Evolutionary conservation across 139 green algal genomes (phyloP).

Genomic region (Coccomyxa sp.): DNA sequence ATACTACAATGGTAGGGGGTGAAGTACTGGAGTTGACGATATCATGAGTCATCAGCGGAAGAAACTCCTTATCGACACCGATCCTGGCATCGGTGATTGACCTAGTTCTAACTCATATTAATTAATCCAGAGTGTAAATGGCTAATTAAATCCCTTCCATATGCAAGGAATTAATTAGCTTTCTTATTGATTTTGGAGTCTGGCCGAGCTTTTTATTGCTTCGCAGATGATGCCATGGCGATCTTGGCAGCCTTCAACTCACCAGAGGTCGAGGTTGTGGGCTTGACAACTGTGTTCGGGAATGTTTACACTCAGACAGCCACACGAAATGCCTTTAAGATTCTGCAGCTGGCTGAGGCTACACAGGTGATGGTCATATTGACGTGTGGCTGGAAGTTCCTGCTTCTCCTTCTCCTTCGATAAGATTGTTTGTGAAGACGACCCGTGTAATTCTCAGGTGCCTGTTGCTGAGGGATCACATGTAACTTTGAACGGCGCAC

Average conservation of each 20-base stretch:
- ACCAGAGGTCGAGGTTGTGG: conserved; percentile 69
- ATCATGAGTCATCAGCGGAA: background rate
- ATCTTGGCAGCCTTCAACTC: conserved; percentile 71
- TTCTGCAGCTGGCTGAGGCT: conserved; percentile 45
- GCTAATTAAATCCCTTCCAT: no score
- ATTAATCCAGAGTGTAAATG: no score
- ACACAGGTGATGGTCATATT: conserved; percentile 6
- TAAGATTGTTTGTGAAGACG: background rate
- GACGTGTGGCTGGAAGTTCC: background rate
- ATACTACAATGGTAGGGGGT: no score
- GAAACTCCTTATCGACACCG: conserved; percentile 75
- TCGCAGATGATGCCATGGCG: conserved; percentile 75
- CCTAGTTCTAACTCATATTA: no score
- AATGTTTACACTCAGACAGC: conserved; percentile 72
- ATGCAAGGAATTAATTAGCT: no score
- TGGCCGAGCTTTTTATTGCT: no score
- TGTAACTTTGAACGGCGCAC: conserved; percentile 38
- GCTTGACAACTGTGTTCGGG: conserved; percentile 78
- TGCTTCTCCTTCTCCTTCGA: background rate
- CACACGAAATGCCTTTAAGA: conserved; percentile 70
- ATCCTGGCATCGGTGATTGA: conserved; percentile 58
- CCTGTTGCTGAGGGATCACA: conserved; percentile 50
- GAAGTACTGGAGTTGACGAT: no score
- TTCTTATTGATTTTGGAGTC: no score
- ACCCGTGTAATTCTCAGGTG: conserved; percentile 25